Base-by-base conservation (phyloP, 495 filamentous ascomycete species). In the Peziza echinospora region DNA sequence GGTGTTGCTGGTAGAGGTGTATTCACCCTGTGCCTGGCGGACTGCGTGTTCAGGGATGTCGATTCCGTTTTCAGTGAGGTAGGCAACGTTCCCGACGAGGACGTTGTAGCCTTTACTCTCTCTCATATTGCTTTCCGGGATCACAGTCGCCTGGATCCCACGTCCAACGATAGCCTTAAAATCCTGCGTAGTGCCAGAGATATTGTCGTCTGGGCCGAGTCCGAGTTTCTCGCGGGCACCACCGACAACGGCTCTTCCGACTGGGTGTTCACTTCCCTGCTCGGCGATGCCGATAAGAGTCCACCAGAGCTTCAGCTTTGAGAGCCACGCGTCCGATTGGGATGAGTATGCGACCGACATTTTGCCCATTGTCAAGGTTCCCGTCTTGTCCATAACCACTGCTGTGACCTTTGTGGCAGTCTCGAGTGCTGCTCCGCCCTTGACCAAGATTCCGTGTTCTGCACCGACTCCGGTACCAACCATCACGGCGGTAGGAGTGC, bases 351-450 rank as follows among this genome's bases (percentile, higher is more conserved):
- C 76, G 22, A 96, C 86, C 49, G 70, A 84, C 89, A 99, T 96
- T 60, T 82, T 84, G 0, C 89, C 89, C 47, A 84, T 75, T 0
- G 89, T 99, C 52, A 99, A 67, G 1, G 89, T 99, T 23, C 89
- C 89, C 3, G 89, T 99, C 69, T 99, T 99, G 65, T 99, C 89
- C n/a, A 96, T 76, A n/a, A 99, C 85, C 37, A 96, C 73, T 47
- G 92, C 80, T 13, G 75, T 87, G 55, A 99, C 71, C 56, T 83
- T 87, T 3, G 87, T 99, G 0, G 86, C 82, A 2, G 75, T 86
- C 63, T 99, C 89, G 11, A 99, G 67, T 23, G 86, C 84, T 30
- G 84, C 86, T 23, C 89, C 89, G 44, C 91, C 86, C 60, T 99
- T 99, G 60, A 96, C 80, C 1, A 99, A 69, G 55, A 99, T 99